Percentiles rank a stretch among this genome's conserved stretches.
These are phyloP conservation scores for Psilocybe sp. DNA, from an alignment of 768 basidiomycete species.

Conservation along the genomic window DNA sequence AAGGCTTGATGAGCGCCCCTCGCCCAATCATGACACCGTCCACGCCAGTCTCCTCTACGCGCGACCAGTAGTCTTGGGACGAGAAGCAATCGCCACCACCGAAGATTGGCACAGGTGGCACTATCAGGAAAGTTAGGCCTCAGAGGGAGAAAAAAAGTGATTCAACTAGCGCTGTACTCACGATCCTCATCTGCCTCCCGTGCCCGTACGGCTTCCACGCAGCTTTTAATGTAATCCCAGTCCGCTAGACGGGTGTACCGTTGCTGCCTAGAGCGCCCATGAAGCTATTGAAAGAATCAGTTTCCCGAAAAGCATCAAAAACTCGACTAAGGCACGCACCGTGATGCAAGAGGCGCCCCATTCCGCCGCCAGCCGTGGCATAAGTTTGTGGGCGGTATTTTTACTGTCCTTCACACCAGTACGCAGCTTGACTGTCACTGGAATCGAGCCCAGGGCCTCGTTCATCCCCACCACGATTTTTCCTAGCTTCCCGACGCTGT, in stretches of 20 bases:
- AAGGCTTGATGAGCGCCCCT: slow-evolving; percentile 94
- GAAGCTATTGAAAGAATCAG: slow-evolving; percentile 56
- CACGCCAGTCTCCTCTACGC: slow-evolving; percentile 76
- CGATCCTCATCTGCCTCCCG: slow-evolving; percentile 69
- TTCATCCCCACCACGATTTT: slow-evolving; percentile 92
- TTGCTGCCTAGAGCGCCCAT: slow-evolving; percentile 93
- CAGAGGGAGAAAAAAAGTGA: not conserved
- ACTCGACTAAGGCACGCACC: slow-evolving; percentile 21
- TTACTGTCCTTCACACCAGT: slow-evolving; percentile 89
- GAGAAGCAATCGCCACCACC: slow-evolving; percentile 97
- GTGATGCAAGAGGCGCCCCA: slow-evolving; percentile 46
- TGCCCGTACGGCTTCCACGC: slow-evolving; percentile 76
- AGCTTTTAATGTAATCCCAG: slow-evolving; percentile 90
- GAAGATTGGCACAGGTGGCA: slow-evolving; percentile 88
- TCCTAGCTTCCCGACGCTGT: slow-evolving; percentile 76
- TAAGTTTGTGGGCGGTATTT: slow-evolving; percentile 87
- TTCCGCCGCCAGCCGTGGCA: slow-evolving; percentile 68
- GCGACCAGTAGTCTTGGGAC: slow-evolving; percentile 75
- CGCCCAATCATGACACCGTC: slow-evolving; percentile 96
- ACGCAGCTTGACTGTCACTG: slow-evolving; percentile 87
- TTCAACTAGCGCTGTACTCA: slow-evolving; percentile 32
- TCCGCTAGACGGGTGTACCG: slow-evolving; percentile 91
- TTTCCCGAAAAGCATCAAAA: not conserved
- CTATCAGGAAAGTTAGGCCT: slow-evolving; percentile 28
- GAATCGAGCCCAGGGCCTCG: slow-evolving; percentile 83